Conservation (phyloP, 1,139 yeast genomes). For the Suhomyces coccinellae region DNA sequence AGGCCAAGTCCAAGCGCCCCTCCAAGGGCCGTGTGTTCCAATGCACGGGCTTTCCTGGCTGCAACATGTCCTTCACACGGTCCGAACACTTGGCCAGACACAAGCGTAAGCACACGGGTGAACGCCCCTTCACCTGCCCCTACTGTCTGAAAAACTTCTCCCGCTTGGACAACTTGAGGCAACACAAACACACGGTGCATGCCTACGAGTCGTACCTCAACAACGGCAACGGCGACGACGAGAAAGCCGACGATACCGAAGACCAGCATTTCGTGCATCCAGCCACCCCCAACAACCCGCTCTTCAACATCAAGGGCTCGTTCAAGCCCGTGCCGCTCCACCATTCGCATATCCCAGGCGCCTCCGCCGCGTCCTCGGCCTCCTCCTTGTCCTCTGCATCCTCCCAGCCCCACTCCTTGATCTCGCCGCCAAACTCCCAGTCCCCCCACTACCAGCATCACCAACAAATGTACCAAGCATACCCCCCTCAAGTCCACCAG, state of each 20-base stretch:
- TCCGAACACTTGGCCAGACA: slow-evolving; percentile 92
- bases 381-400: background rate
- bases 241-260: slow-evolving; percentile 3
- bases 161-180: slow-evolving; percentile 83
- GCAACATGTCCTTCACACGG: slow-evolving; percentile 84
- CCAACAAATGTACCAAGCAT: slow-evolving; percentile 2
- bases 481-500: slow-evolving; percentile 1
- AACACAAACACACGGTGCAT: slow-evolving; percentile 91
- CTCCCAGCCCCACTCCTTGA: slow-evolving; percentile 11
- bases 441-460: slow-evolving; percentile 17
- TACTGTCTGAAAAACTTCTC: slow-evolving; percentile 79
- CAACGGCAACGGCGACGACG: slow-evolving; percentile 7
- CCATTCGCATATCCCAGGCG: slow-evolving; percentile 8
- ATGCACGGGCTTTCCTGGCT: slow-evolving; percentile 85
- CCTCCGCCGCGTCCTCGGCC: background rate
- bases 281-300: slow-evolving; percentile 12
- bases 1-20: slow-evolving; percentile 33
- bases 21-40: slow-evolving; percentile 69
- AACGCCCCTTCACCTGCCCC: slow-evolving; percentile 88
- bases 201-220: slow-evolving; percentile 56
- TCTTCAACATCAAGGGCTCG: slow-evolving; percentile 3
- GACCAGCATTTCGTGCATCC: slow-evolving; percentile 8
- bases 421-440: slow-evolving; percentile 25
- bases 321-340: slow-evolving; percentile 7
- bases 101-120: slow-evolving; percentile 92